phyloP scores from a whole-genome alignment of 257 asterid species.

The Dorcoceras hygrometricum region DNA sequence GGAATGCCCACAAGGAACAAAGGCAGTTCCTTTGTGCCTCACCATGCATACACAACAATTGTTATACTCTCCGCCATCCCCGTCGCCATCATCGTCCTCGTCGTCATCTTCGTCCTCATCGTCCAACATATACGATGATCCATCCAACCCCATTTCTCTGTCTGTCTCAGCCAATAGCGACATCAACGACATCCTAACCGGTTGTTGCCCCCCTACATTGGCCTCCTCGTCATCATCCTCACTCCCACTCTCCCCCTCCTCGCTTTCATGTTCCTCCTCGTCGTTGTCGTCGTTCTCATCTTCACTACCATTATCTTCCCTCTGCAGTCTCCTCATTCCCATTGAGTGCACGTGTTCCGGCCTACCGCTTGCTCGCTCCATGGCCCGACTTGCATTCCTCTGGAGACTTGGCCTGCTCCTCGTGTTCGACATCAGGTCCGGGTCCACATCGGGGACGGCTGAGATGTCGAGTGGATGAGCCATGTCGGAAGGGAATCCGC shows the following conservation, averaged over 20 bases:
- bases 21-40: conserved; percentile 72
- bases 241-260: neutral
- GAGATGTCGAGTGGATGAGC: conserved; percentile 29
- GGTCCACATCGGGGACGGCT: neutral
- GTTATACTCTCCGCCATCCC: conserved; percentile 24
- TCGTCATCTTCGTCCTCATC: conserved; percentile 19
- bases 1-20: conserved; percentile 80
- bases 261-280: conserved; percentile 1
- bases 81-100: conserved; percentile 13
- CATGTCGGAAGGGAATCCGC: neutral
- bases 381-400: conserved; percentile 23
- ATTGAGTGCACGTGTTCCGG: conserved; percentile 25
- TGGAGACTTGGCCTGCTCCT: neutral
- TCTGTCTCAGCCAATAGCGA: conserved; percentile 68
- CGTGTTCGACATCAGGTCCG: neutral
- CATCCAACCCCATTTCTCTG: conserved; percentile 51
- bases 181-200: conserved; percentile 73
- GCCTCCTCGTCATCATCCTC: conserved; percentile 9
- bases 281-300: conserved; percentile 22
- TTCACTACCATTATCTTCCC: conserved; percentile 13
- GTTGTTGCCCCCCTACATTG: conserved; percentile 20
- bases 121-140: conserved; percentile 43
- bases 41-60: conserved; percentile 82
- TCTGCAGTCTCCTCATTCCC: conserved; percentile 31
- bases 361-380: conserved; percentile 34